These are phyloP conservation scores for Xylariaceae sp. DNA, from an alignment of 2,329 filamentous ascomycete genomes.

Conservation along the genomic window DNA sequence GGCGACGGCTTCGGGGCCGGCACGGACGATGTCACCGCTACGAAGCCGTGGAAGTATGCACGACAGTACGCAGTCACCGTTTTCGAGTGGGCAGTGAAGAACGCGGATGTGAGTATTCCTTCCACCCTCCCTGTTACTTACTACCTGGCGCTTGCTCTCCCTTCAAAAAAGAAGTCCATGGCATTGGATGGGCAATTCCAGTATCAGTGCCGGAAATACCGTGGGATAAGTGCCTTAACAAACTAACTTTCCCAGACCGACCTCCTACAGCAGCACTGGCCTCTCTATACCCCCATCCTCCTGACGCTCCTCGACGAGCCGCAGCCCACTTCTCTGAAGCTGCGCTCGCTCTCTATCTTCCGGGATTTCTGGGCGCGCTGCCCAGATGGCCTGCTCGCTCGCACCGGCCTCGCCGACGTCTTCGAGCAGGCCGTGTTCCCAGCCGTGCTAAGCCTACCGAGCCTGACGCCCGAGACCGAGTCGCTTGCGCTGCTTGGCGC, in stretches of 20 bases:
- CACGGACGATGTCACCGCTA: constrained; percentile 45
- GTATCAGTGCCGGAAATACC: too few relatives aligned
- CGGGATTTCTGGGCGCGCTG: constrained; percentile 60
- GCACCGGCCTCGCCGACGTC: constrained; percentile 69
- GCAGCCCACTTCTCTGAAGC: constrained; percentile 54
- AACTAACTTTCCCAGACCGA: constrained; percentile 3
- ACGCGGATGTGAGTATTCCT: constrained; percentile 52
- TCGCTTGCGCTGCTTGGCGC: constrained; percentile 67
- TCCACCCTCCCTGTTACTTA: neutral
- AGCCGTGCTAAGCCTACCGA: constrained; percentile 77
- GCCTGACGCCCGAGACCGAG: constrained; percentile 75
- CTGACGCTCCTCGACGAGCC: constrained; percentile 72
- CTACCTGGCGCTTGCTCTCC: neutral
- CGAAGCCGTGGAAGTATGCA: constrained; percentile 67
- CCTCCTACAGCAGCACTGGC: constrained; percentile 65
- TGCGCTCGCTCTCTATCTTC: constrained; percentile 62
- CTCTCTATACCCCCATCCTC: constrained; percentile 71
- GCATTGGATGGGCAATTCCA: too few relatives aligned
- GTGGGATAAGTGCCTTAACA: too few relatives aligned
- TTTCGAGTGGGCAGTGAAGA: constrained; percentile 64
- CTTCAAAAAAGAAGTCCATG: neutral
- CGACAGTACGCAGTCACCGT: constrained; percentile 58
- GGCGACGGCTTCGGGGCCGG: constrained; percentile 41
- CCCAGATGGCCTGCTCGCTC: constrained; percentile 57
- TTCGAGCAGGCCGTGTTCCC: constrained; percentile 74